Conservation (phyloP, 2,329 filamentous ascomycete genomes). For the Penicillium sp. region DNA sequence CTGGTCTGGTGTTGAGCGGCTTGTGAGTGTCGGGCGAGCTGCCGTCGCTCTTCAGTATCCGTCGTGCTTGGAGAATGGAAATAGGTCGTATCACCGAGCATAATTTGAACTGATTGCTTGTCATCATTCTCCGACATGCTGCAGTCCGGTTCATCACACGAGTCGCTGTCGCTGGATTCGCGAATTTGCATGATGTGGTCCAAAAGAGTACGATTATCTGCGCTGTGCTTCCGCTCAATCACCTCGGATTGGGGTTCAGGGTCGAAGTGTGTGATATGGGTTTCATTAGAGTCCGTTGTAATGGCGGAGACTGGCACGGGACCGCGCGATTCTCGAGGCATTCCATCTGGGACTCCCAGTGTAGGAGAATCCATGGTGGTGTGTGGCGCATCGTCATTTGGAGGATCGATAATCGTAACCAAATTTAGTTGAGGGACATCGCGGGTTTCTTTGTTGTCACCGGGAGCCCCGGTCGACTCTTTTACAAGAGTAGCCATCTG, state of each 20-base stretch:
- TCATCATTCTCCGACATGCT: constrained; percentile 50
- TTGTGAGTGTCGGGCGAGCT: constrained; percentile 21
- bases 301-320: constrained; percentile 43
- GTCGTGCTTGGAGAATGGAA: constrained; percentile 32
- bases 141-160: constrained; percentile 39
- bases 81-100: constrained; percentile 50
- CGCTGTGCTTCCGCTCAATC: constrained; percentile 35
- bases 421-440: constrained; percentile 27
- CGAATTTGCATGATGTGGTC: constrained; percentile 51
- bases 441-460: constrained; percentile 13
- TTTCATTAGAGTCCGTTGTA: constrained; percentile 60
- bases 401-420: constrained; percentile 21
- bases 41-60: constrained; percentile 29
- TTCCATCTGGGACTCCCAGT: constrained; percentile 32
- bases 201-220: constrained; percentile 44
- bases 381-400: constrained; percentile 16
- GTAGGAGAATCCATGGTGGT: constrained; percentile 46
- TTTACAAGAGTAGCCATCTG: constrained; percentile 27
- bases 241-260: constrained; percentile 66
- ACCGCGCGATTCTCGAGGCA: constrained; percentile 7
- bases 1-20: constrained; percentile 29
- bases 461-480: constrained; percentile 11
- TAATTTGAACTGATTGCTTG: constrained; percentile 56
- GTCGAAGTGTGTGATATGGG: constrained; percentile 63
- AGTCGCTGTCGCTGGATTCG: constrained; percentile 43